Conservation (phyloP, 169 alveolate genomes). For the Eimeria praecox region DNA sequence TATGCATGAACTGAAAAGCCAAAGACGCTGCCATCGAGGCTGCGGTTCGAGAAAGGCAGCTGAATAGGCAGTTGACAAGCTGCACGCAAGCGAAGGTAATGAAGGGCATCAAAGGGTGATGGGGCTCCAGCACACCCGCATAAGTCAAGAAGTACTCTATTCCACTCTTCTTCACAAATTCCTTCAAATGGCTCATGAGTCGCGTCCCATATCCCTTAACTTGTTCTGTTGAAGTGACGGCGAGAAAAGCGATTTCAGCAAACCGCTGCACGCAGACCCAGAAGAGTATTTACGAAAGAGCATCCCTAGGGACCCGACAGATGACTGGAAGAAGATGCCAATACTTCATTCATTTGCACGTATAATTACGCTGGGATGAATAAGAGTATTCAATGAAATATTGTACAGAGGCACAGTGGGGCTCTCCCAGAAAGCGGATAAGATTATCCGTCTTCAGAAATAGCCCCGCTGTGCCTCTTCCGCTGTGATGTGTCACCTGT, state of each 20-base stretch:
- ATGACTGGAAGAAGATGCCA: background rate
- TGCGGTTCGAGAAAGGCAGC: background rate
- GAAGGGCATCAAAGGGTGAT: background rate
- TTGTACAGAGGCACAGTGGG: too few relatives aligned
- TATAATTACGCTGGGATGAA: too few relatives aligned
- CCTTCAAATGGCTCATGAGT: constrained; percentile 98
- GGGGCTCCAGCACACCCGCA: constrained; percentile 90
- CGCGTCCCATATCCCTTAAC: constrained; percentile 99
- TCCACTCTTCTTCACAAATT: constrained; percentile 95
- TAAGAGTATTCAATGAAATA: too few relatives aligned
- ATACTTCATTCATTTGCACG: too few relatives aligned
- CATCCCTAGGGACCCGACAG: background rate
- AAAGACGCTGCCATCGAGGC: background rate
- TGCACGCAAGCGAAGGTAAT: background rate
- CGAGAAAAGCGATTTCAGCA: constrained; percentile 99
- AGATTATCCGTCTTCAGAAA: too few relatives aligned
- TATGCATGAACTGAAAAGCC: background rate
- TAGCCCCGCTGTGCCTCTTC: too few relatives aligned
- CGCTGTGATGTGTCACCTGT: constrained; percentile 86
- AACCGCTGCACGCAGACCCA: constrained; percentile 90
- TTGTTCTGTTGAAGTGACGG: constrained; percentile 98
- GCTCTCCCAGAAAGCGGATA: too few relatives aligned
- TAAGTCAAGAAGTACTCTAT: constrained; percentile 97
- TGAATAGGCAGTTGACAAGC: background rate
- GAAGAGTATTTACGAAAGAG: background rate